These are phyloP conservation scores for Pelargonium nanum DNA, from an alignment of 345 rosid species.

Conservation along the genomic window DNA sequence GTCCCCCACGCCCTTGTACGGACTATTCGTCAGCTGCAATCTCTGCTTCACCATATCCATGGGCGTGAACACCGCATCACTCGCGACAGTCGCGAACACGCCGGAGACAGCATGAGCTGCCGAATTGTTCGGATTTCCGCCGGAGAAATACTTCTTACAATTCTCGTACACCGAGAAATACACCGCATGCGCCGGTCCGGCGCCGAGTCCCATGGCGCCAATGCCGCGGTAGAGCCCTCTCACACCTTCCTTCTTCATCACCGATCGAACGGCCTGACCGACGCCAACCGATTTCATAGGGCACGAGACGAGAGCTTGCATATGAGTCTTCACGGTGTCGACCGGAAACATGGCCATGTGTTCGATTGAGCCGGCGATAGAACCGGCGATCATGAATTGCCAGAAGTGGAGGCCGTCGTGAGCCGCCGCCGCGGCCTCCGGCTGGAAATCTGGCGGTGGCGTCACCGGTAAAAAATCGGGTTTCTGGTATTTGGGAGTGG, in stretches of 20 bases:
- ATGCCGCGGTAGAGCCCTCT: constrained; percentile 77
- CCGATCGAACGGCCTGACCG: constrained; percentile 67
- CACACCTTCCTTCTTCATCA: constrained; percentile 59
- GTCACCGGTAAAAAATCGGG: constrained; percentile 57
- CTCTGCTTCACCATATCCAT: constrained; percentile 99
- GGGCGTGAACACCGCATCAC: constrained; percentile 91
- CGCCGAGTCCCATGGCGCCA: constrained; percentile 96
- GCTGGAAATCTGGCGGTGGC: constrained; percentile 52
- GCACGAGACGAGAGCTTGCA: constrained; percentile 95
- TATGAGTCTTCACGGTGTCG: constrained; percentile 87
- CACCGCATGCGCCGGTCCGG: constrained; percentile 99
- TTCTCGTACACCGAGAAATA: constrained; percentile 82
- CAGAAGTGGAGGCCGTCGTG: constrained; percentile 68
- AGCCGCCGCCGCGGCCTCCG: constrained; percentile 28
- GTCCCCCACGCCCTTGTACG: constrained; percentile 70
- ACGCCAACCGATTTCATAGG: constrained; percentile 73
- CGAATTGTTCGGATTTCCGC: constrained; percentile 55
- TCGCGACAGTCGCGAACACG: constrained; percentile 76
- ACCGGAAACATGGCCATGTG: constrained; percentile 99
- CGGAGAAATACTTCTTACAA: constrained; percentile 62
- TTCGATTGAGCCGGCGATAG: constrained; percentile 81
- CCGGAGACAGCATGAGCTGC: constrained; percentile 83
- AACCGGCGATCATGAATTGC: constrained; percentile 97
- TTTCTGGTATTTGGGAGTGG: constrained; percentile 45
- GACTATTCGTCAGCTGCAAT: constrained; percentile 44